Base-by-base conservation (phyloP, 768 basidiomycete genomes). In the Lanmaoa rubissima region DNA sequence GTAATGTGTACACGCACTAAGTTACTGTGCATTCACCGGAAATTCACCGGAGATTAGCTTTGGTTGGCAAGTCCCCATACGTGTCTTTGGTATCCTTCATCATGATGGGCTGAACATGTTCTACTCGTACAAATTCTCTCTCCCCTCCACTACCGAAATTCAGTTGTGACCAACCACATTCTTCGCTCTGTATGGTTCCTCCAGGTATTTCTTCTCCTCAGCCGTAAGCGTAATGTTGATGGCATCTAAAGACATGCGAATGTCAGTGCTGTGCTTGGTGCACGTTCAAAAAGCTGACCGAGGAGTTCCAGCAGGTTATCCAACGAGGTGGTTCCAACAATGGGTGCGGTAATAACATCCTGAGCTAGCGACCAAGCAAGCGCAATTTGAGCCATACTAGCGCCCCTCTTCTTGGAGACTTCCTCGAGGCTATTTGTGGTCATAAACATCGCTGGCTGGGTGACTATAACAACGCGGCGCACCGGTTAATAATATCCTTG, bases 81-180 rank as follows among this genome's bases (percentile, higher is more conserved):
- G 7, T 39, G 38, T 17, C 38, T 39, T 39, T 39, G 38, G 38
- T 9, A 10, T 10, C 9, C 21, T 24, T 24, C 21, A 24, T 24
- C 3, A 24, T 24, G 21, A 24, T 24, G 21, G 21, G 21, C 21
- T 39, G n/a, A n/a, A 10, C 32, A 0, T 46, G 14, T 13, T 32
- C 13, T 57, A 57, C 19, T 39, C 31, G 14, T 45, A 34, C 55
- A 17, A n/a, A n/a, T 24, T 1, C 10, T 38, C 28, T 14, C 13
- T 13, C 12, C 11, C 48, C 13, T 8, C 12, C n/a, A 24, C 14
- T 12, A 21, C 11, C 16, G 17, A 28, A n/a, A 17, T 39, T 72
- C 59, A 76, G 16, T 42, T 43, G 64, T 82, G 80, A 12, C 84
- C 82, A n/a, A 79, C 62, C 16, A 83, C 69, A 1, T 57, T 59